Evolutionary conservation across 208 protist genomes (phyloP).

Genomic region (Vickermania ingenoplastis): DNA sequence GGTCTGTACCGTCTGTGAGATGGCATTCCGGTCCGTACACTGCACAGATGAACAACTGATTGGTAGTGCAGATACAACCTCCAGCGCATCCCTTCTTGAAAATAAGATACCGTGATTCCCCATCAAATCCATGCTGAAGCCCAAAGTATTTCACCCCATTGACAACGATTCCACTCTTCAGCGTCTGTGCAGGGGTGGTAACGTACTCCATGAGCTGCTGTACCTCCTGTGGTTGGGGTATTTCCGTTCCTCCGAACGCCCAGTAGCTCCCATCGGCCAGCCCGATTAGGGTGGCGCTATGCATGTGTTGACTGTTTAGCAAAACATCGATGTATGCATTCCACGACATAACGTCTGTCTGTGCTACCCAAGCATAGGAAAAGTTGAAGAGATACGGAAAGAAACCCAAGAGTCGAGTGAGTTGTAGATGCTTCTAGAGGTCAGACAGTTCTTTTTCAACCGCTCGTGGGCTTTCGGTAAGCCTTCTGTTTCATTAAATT

Average conservation of each 20-base stretch:
- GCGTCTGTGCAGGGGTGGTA: slow-evolving; percentile 43
- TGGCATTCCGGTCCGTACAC: slow-evolving; percentile 40
- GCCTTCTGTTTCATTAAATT: too few species aligned
- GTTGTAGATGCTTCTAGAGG: too few species aligned
- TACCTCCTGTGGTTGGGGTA: slow-evolving; percentile 81
- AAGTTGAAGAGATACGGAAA: background rate
- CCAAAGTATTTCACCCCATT: slow-evolving; percentile 83
- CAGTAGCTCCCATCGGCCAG: slow-evolving; percentile 81
- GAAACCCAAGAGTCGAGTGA: too few species aligned
- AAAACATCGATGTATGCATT: slow-evolving; percentile 82
- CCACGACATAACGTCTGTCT: slow-evolving; percentile 65
- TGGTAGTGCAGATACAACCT: slow-evolving; percentile 79
- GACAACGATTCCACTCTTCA: slow-evolving; percentile 67
- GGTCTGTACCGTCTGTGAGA: slow-evolving; percentile 33
- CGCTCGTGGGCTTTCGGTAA: too few species aligned
- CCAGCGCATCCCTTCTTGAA: slow-evolving; percentile 84
- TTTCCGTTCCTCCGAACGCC: slow-evolving; percentile 76
- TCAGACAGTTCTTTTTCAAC: too few species aligned
- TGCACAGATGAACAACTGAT: slow-evolving; percentile 70
- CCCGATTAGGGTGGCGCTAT: slow-evolving; percentile 78
- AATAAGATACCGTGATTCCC: slow-evolving; percentile 71
- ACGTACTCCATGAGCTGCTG: slow-evolving; percentile 68
- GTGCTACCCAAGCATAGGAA: background rate
- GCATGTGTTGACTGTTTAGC: slow-evolving; percentile 79
- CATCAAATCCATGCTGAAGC: slow-evolving; percentile 64